Evolutionary conservation across 495 filamentous ascomycete species (phyloP), one percentile per base, ranked within the genome.

Genomic region (Coniosporium apollinis): DNA sequence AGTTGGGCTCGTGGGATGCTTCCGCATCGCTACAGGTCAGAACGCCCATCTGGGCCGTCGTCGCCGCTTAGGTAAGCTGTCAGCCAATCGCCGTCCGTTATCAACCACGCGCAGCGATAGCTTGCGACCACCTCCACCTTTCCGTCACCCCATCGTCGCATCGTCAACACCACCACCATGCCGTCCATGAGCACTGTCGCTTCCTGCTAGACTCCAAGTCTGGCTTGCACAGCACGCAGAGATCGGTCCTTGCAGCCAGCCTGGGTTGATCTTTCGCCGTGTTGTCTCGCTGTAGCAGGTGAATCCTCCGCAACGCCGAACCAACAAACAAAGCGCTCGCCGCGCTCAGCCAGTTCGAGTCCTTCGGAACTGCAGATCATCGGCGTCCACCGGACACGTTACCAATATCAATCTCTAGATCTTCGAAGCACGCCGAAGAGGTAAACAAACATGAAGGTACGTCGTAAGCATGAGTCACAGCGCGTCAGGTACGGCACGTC

Each of bases 181-280:
- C 36, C 19, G 19, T 21, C 38, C 34, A 39, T 43, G 30, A 33
- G 40, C 25, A 46, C 48, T 24, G 33, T 39, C 34, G 21, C 28
- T 34, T 30, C 49, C 48, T 53, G 61, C 61, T 65, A 65, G 61
- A 53, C 62, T 47, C 36, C 39, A 47, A 47, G 62, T 60, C 61
- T 64, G 37, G 58, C 60, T 48, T 39, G 41, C 35, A 30, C 37
- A 46, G 43, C 47, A 50, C 19, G 39, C 36, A 42, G 36, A 39
- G 34, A 32, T 36, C 44, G 22, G 40, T 55, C 46, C 44, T 45
- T 36, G 49, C 52, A 55, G 51, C 55, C 55, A 57, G 49, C 55
- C 39, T 48, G 46, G 54, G 53, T 40, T 34, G 39, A 39, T 39
- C 44, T 45, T 42, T 28, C 55, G 30, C 38, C 19, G 29, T 38